Evolutionary conservation across 305 asterid genomes (phyloP).

Genomic region (Fraxinus paxiana): DNA sequence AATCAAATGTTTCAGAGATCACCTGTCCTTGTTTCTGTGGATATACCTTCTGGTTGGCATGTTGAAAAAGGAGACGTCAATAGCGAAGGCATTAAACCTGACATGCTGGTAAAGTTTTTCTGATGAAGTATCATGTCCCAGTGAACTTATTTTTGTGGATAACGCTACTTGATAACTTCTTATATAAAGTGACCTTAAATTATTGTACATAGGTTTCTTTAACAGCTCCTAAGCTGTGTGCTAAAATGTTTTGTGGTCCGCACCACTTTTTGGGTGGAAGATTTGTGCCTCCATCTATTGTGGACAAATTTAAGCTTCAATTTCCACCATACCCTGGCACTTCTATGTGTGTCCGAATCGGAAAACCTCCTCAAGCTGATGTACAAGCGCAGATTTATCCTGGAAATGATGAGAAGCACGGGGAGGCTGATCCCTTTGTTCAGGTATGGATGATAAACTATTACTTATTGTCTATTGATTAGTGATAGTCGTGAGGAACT

Average conservation of each 20-base stretch:
- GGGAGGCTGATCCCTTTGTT: conserved; percentile 39
- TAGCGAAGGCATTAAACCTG: conserved; percentile 41
- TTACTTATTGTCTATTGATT: background rate
- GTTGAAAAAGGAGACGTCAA: conserved; percentile 49
- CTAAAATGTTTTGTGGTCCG: conserved; percentile 40
- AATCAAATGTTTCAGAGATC: conserved; percentile 26
- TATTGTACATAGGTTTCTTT: conserved; percentile 41
- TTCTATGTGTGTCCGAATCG: conserved; percentile 45
- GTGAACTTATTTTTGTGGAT: background rate
- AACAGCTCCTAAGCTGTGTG: conserved; percentile 53
- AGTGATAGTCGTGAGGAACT: background rate
- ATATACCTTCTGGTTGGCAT: conserved; percentile 61
- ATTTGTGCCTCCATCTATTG: conserved; percentile 47
- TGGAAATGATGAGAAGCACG: conserved; percentile 37
- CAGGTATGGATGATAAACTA: conserved; percentile 2
- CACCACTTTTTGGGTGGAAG: conserved; percentile 57
- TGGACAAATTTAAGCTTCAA: conserved; percentile 36
- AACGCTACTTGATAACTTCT: background rate
- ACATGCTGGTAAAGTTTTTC: conserved; percentile 42
- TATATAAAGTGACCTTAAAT: background rate
- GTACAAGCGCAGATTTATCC: conserved; percentile 37
- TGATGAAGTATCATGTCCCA: background rate
- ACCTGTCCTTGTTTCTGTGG: conserved; percentile 39
- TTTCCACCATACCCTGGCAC: conserved; percentile 46
- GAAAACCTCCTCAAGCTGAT: conserved; percentile 42